These are phyloP conservation scores for Boletellus dicymbophilus DNA, from an alignment of 1,284 basidiomycete species.

Conservation along the genomic window DNA sequence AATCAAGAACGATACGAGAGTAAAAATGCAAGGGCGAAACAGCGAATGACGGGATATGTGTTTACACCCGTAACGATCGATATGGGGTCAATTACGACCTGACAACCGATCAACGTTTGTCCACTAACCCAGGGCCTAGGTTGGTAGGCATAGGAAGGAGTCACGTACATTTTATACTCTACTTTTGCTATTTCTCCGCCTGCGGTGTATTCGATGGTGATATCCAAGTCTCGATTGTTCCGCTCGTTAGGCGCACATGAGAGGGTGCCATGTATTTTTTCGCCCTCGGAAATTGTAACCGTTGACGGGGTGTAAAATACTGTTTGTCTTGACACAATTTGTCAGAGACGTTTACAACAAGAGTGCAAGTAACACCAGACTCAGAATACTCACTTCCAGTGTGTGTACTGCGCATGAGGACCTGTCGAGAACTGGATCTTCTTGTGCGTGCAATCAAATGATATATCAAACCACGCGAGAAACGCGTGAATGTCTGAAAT, in stretches of 20 bases:
- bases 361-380: neutral
- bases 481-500: slow-evolving; percentile 92
- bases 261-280: slow-evolving; percentile 72
- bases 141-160: slow-evolving; percentile 24
- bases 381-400: slow-evolving; percentile 82
- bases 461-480: slow-evolving; percentile 99
- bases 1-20: neutral
- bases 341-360: slow-evolving; percentile 3
- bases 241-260: slow-evolving; percentile 84
- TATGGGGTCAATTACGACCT: slow-evolving; percentile 57
- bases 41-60: slow-evolving; percentile 8
- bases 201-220: slow-evolving; percentile 72
- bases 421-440: slow-evolving; percentile 95
- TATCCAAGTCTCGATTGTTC: slow-evolving; percentile 94
- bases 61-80: slow-evolving; percentile 2
- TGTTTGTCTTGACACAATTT: slow-evolving; percentile 66
- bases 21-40: slow-evolving; percentile 1
- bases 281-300: slow-evolving; percentile 63
- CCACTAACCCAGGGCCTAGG: slow-evolving; percentile 9
- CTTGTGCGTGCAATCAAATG: slow-evolving; percentile 96
- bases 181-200: slow-evolving; percentile 41
- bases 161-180: slow-evolving; percentile 81
- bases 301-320: slow-evolving; percentile 94
- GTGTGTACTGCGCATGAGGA: slow-evolving; percentile 95
- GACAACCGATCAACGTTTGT: slow-evolving; percentile 65